Percentiles rank a stretch among this genome's conserved stretches.
Conservation (phyloP, 805 yeast genomes). For the Yarrowia alimentaria region DNA sequence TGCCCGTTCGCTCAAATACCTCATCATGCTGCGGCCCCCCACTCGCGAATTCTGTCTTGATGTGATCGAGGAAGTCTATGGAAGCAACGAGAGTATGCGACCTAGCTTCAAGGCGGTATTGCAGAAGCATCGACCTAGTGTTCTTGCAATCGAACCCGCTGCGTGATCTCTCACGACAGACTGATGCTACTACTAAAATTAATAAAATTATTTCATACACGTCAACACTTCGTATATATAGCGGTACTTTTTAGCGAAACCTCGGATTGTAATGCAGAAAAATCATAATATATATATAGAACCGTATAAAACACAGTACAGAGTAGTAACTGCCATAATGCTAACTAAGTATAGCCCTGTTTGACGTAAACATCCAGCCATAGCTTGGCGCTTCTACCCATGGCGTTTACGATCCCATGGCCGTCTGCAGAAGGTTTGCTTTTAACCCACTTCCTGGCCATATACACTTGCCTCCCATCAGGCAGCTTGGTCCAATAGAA, state of each 20-base stretch:
- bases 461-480: slow-evolving; percentile 31
- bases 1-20: slow-evolving; percentile 69
- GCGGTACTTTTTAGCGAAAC: no score
- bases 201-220: no score
- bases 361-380: slow-evolving; percentile 35
- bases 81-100: slow-evolving; percentile 32
- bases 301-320: neutral
- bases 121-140: slow-evolving; percentile 36
- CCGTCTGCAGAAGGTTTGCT: slow-evolving; percentile 28
- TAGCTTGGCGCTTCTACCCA: slow-evolving; percentile 36
- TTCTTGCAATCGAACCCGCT: no score
- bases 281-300: no score
- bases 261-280: no score
- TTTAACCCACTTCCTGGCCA: slow-evolving; percentile 34
- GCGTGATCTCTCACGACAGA: no score
- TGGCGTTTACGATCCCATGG: slow-evolving; percentile 33
- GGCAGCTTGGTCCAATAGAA: slow-evolving; percentile 34
- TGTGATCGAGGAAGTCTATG: slow-evolving; percentile 38
- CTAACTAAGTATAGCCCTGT: neutral
- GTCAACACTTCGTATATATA: no score
- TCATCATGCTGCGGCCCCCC: slow-evolving; percentile 91
- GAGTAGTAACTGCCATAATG: neutral
- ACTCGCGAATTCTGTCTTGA: slow-evolving; percentile 50
- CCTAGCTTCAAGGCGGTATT: slow-evolving; percentile 36
- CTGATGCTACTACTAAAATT: no score